Conservation (phyloP, 352 stramenopile species). For the Phytophthora sp. region DNA sequence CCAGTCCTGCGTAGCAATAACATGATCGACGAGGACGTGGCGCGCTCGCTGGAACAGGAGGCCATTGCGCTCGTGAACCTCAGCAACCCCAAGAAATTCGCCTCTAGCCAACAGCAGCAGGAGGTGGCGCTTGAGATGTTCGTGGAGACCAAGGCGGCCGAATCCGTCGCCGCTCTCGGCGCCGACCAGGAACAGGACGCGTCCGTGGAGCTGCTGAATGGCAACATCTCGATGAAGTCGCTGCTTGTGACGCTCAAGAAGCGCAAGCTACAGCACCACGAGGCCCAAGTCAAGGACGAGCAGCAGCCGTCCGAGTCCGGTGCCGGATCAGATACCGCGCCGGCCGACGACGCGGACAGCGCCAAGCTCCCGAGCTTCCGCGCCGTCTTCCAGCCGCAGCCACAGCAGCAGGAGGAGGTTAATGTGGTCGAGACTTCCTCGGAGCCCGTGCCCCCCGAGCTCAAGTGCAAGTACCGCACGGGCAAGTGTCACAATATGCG, state of each 20-base stretch:
- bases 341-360: conserved; percentile 14
- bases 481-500: conserved; percentile 78
- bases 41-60: conserved; percentile 60
- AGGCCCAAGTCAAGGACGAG: conserved; percentile 6
- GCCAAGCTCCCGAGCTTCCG: conserved; percentile 69
- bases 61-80: conserved; percentile 77
- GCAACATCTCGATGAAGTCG: conserved; percentile 73
- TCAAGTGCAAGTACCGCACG: conserved; percentile 87
- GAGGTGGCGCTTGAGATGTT: too few species aligned
- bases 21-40: conserved; percentile 65
- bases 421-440: too few species aligned
- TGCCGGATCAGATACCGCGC: conserved; percentile 4
- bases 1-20: conserved; percentile 2
- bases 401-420: conserved; percentile 7
- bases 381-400: conserved; percentile 62
- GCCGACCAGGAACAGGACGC: conserved; percentile 12
- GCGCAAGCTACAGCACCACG: conserved; percentile 43
- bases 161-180: conserved; percentile 4
- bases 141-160: too few species aligned
- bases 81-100: conserved; percentile 43
- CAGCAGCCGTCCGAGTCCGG: conserved; percentile 3
- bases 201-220: conserved; percentile 33
- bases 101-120: conserved; percentile 19
- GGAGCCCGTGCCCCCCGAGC: conserved; percentile 36
- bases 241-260: conserved; percentile 75